Conservation (phyloP, 345 rosid genomes). For the Sapria himalayana region DNA sequence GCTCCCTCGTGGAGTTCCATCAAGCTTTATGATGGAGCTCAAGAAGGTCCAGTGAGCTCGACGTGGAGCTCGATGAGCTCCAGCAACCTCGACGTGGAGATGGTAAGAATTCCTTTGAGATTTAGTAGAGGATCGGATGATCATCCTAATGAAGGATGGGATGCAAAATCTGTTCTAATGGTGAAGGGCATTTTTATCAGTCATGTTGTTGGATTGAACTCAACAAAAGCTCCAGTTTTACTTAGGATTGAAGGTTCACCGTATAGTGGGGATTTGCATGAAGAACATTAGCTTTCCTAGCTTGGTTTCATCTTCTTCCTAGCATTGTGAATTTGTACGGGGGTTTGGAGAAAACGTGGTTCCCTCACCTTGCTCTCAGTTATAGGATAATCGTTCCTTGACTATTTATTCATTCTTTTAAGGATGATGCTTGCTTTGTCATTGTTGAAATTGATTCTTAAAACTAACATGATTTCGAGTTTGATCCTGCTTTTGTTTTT, state of each 20-base stretch:
- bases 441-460: too few species aligned
- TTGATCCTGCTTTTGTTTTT: too few species aligned
- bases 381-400: slow-evolving; percentile 24
- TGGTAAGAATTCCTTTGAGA: slow-evolving; percentile 68
- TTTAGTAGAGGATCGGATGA: slow-evolving; percentile 83
- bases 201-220: slow-evolving; percentile 41
- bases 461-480: too few species aligned
- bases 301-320: slow-evolving; percentile 18
- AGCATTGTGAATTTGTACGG: slow-evolving; percentile 72
- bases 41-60: too few species aligned
- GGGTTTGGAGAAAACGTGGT: slow-evolving; percentile 37
- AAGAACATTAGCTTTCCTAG: slow-evolving; percentile 51
- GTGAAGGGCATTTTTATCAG: slow-evolving; percentile 49
- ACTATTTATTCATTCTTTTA: slow-evolving; percentile 20
- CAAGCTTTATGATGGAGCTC: too few species aligned
- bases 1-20: too few species aligned
- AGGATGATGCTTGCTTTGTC: too few species aligned
- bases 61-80: too few species aligned
- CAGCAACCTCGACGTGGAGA: slow-evolving; percentile 41
- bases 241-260: slow-evolving; percentile 46
- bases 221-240: slow-evolving; percentile 58
- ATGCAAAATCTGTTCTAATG: slow-evolving; percentile 49
- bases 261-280: slow-evolving; percentile 52
- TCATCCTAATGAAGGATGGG: slow-evolving; percentile 80
- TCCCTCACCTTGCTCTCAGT: slow-evolving; percentile 49